phyloP scores from a whole-genome alignment of 2,329 filamentous ascomycete genomes.

The Clonostachys rhizophaga region DNA sequence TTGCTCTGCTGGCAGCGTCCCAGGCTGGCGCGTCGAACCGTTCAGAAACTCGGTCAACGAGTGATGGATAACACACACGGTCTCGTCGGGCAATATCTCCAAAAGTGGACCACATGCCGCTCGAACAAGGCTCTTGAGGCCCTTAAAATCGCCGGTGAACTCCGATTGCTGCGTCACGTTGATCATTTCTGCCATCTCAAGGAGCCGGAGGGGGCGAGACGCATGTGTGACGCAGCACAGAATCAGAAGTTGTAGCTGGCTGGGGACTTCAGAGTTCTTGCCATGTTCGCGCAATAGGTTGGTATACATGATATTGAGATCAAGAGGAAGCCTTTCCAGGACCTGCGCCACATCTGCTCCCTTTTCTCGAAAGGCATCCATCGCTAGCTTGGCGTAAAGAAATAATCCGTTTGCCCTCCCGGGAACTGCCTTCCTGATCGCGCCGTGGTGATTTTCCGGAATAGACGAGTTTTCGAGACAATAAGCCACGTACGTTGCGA shows the following conservation, averaged over 20 bases:
- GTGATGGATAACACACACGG: background rate
- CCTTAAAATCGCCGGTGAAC: background rate
- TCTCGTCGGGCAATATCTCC: background rate
- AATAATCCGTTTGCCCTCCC: background rate
- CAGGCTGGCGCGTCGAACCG: background rate
- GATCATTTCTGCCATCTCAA: background rate
- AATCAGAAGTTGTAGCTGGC: background rate
- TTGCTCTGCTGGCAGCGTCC: no score
- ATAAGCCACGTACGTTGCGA: background rate
- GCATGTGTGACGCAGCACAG: background rate
- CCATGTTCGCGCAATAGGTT: background rate
- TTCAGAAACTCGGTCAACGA: background rate
- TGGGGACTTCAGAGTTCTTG: background rate
- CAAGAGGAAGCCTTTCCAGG: background rate
- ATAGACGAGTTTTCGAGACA: background rate
- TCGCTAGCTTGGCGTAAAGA: background rate
- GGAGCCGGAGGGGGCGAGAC: background rate
- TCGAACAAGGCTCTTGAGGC: background rate
- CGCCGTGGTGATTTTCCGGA: background rate
- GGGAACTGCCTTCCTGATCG: background rate
- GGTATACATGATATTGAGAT: background rate
- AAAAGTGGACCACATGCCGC: background rate
- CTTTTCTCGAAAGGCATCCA: background rate
- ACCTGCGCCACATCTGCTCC: background rate
- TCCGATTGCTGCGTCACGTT: background rate